phyloP scores from a whole-genome alignment of 371 early-diverging fungal species.

The Rhizomucor miehei region DNA sequence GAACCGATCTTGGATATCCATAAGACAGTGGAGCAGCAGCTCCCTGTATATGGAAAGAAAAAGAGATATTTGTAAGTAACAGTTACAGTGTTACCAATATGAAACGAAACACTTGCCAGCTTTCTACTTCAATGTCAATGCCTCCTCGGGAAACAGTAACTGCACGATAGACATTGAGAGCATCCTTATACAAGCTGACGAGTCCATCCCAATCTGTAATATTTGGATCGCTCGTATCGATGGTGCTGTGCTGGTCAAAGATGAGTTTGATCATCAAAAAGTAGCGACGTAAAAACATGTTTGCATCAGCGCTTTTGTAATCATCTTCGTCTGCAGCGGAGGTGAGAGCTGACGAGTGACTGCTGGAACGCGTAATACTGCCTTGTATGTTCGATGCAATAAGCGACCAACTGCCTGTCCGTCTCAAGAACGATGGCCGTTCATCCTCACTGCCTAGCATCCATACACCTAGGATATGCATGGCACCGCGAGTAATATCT shows the following conservation, averaged over 20 bases:
- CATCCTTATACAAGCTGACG: constrained; percentile 53
- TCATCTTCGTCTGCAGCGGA: constrained; percentile 11
- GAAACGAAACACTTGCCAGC: constrained; percentile 45
- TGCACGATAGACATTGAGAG: constrained; percentile 59
- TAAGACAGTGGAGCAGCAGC: constrained; percentile 41
- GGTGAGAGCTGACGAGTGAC: constrained; percentile 26
- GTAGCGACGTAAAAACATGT: constrained; percentile 58
- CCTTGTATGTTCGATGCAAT: constrained; percentile 12
- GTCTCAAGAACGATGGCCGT: constrained; percentile 61
- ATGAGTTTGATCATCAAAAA: constrained; percentile 53
- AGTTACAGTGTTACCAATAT: too few relatives aligned
- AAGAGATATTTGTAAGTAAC: neutral
- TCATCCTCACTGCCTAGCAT: constrained; percentile 66
- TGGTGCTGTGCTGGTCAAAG: constrained; percentile 37
- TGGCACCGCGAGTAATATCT: constrained; percentile 66
- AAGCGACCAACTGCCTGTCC: constrained; percentile 32
- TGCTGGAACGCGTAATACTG: constrained; percentile 32
- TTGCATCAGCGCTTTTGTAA: constrained; percentile 47
- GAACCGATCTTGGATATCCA: constrained; percentile 55
- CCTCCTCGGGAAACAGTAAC: constrained; percentile 52
- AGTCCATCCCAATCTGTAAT: constrained; percentile 52
- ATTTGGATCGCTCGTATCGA: constrained; percentile 2
- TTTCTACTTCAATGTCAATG: constrained; percentile 63
- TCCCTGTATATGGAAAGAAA: constrained; percentile 36
- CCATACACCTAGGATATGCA: constrained; percentile 76